Evolutionary conservation across 2,329 filamentous ascomycete species (phyloP), one percentile per base, ranked within the genome.

Genomic region (Fusarium subglutinans): DNA sequence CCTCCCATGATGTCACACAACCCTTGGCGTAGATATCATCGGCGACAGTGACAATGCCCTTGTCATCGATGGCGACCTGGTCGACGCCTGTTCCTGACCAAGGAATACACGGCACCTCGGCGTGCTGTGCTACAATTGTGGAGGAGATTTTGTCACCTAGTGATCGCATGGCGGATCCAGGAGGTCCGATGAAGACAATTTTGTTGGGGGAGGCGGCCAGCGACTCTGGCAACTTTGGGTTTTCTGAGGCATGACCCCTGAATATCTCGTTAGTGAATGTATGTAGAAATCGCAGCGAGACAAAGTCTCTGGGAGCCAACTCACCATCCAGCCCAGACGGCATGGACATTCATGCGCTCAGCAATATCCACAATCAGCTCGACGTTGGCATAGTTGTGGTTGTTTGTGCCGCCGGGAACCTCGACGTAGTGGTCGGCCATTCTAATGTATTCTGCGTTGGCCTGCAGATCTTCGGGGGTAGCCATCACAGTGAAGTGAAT

Each of bases 401-500:
- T 99, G 88, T 99, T 99, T 72, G 96, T 99, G 81, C 96, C 96
- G 81, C 96, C 96, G 40, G 96, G 96, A 71, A 99, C 96, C 86
- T 99, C 96, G 79, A 99, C 96, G 84, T 99, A 99, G 89, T 98
- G 94, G 86, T 99, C 96, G 40, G 96, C 96, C 96, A 99, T 98
- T 83, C 96, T 91, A 83, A 99, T 99, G 87, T 99, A 99, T 86
- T 99, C 96, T 77, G 96, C 96, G 84, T 99, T 99, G 82, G 96
- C 96, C 83, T 93, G 91, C 82, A 99, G 85, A 92, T 99, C 96
- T 86, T 99, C 96, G 56, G 96, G 96, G 44, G 96, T 99, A 78
- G 96, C 96, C 96, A 99, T 99, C 82, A 99, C 96, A 73, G 96
- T 99, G 87, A 99, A 99, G 83, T 98, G 95, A 82, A 99, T 98